Percentiles rank a stretch among this genome's conserved stretches.
Evolutionary conservation across 1,139 yeast genomes (phyloP).

Genomic region (Suhomyces bokatorum): DNA sequence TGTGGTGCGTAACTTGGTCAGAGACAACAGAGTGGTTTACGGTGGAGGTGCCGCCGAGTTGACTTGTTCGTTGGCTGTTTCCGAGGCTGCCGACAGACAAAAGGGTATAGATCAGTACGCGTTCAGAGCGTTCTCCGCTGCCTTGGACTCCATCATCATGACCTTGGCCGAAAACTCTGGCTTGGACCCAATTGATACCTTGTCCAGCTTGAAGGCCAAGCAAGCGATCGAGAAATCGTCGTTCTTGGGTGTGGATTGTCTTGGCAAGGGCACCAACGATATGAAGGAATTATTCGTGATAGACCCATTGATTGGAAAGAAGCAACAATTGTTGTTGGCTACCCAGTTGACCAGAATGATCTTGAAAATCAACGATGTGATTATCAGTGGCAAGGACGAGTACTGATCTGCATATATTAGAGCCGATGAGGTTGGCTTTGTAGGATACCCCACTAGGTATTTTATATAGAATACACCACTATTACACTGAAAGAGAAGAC

Average conservation of each 20-base stretch:
- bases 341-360: slow-evolving; percentile 98
- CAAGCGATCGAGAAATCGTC: slow-evolving; percentile 75
- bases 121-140: slow-evolving; percentile 89
- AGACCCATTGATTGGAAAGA: slow-evolving; percentile 96
- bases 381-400: slow-evolving; percentile 85
- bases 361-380: slow-evolving; percentile 92
- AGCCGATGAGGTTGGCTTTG: not conserved
- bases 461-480: not conserved
- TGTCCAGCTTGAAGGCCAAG: slow-evolving; percentile 78
- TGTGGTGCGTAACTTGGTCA: slow-evolving; percentile 92
- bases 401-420: slow-evolving; percentile 34
- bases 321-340: slow-evolving; percentile 91
- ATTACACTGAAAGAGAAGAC: not conserved
- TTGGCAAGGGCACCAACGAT: slow-evolving; percentile 82
- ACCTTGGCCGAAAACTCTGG: slow-evolving; percentile 97
- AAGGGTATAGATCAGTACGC: slow-evolving; percentile 97
- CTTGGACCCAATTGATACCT: slow-evolving; percentile 86
- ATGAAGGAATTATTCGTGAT: slow-evolving; percentile 94
- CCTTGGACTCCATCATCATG: slow-evolving; percentile 90
- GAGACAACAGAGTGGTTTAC: slow-evolving; percentile 90
- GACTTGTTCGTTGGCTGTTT: slow-evolving; percentile 86
- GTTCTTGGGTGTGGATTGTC: slow-evolving; percentile 88
- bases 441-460: not conserved
- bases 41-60: slow-evolving; percentile 99
- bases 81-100: slow-evolving; percentile 89